A percentile compares a stretch with the other conserved stretches of the same genome.
These are phyloP conservation scores for Dryas alaskensis DNA, from an alignment of 306 rosid genomes.

Conservation along the genomic window DNA sequence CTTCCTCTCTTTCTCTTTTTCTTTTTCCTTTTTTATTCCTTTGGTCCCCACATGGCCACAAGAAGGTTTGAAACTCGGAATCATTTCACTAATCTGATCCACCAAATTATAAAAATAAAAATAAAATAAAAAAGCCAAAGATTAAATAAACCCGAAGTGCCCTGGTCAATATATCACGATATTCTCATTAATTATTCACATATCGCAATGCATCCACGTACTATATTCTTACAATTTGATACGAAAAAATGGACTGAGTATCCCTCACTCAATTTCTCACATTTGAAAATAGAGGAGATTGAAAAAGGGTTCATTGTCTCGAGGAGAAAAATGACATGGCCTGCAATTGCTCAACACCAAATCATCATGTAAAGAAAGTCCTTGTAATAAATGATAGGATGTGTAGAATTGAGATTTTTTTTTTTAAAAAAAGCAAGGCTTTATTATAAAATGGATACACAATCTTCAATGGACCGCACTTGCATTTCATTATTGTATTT, in stretches of 20 bases:
- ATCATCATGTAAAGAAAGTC: conserved; percentile 1
- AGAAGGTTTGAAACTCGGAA: neutral
- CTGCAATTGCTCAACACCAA: conserved; percentile 7
- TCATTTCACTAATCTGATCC: neutral
- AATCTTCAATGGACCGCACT: neutral
- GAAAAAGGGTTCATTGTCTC: neutral
- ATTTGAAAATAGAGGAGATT: neutral
- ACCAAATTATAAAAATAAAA: neutral
- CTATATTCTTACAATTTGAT: too few relatives aligned
- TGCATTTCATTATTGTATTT: neutral
- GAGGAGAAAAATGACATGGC: neutral
- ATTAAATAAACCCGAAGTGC: too few relatives aligned
- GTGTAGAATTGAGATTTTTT: conserved; percentile 24
- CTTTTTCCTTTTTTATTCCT: neutral
- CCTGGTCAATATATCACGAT: conserved; percentile 4
- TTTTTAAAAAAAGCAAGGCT: conserved; percentile 1
- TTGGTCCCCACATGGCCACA: conserved; percentile 15
- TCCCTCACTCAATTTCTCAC: too few relatives aligned
- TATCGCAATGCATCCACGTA: too few relatives aligned
- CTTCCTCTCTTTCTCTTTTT: neutral
- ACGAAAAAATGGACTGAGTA: too few relatives aligned
- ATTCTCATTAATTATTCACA: neutral
- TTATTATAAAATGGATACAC: neutral
- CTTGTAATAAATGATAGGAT: conserved; percentile 24
- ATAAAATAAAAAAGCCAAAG: neutral